These are phyloP conservation scores for Metschnikowia continentalis DNA, from an alignment of 805 yeast genomes.

Conservation along the genomic window DNA sequence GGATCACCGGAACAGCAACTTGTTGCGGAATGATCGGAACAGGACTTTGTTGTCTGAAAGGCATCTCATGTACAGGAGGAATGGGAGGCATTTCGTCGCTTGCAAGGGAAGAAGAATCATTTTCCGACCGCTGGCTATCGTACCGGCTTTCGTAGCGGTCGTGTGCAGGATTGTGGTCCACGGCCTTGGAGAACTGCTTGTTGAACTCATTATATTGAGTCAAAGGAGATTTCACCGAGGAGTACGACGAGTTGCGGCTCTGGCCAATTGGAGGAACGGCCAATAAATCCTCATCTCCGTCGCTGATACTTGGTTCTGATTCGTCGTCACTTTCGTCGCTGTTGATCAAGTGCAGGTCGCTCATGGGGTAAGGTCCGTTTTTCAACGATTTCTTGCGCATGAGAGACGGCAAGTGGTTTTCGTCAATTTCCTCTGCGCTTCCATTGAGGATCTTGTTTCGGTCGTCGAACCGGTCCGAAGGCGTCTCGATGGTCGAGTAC, in stretches of 20 bases:
- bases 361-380: slow-evolving; percentile 32
- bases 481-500: slow-evolving; percentile 36
- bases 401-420: slow-evolving; percentile 31
- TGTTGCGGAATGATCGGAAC: slow-evolving; percentile 7
- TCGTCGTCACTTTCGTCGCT: slow-evolving; percentile 27
- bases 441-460: slow-evolving; percentile 37
- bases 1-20: slow-evolving; percentile 11
- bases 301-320: slow-evolving; percentile 23
- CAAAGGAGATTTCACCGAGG: slow-evolving; percentile 41
- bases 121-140: slow-evolving; percentile 2
- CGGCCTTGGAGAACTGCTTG: slow-evolving; percentile 31
- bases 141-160: slow-evolving; percentile 13
- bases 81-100: slow-evolving; percentile 7
- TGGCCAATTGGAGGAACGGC: slow-evolving; percentile 23
- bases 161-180: slow-evolving; percentile 14
- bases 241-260: slow-evolving; percentile 30
- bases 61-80: slow-evolving; percentile 10
- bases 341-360: slow-evolving; percentile 33
- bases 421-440: slow-evolving; percentile 30
- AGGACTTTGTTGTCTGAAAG: background rate
- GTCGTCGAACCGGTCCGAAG: slow-evolving; percentile 38
- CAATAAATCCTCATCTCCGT: slow-evolving; percentile 19
- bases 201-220: slow-evolving; percentile 42
- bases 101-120: slow-evolving; percentile 8
- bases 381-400: slow-evolving; percentile 27